Conservation (phyloP, 2,329 filamentous ascomycete genomes). For the Epichloe aotearoae region DNA sequence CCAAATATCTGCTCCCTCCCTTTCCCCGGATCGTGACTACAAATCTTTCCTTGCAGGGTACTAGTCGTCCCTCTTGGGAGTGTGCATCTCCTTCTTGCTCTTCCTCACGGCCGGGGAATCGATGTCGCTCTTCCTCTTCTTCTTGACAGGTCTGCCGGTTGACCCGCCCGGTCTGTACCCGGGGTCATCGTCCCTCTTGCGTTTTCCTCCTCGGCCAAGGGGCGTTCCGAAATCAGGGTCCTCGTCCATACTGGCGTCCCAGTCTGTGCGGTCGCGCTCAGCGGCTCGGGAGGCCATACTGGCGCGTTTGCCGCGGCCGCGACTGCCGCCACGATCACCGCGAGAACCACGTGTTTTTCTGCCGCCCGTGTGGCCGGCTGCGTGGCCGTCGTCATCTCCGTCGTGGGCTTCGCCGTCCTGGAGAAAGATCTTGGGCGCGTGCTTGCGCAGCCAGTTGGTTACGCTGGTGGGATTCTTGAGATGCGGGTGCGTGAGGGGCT, state of each 20-base stretch:
- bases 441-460: constrained; percentile 85
- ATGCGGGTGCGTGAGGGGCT: constrained; percentile 25
- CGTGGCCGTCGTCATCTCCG: constrained; percentile 26
- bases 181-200: constrained; percentile 46
- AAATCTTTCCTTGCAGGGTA: no score
- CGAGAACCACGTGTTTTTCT: constrained; percentile 20
- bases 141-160: constrained; percentile 38
- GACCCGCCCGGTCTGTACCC: constrained; percentile 48
- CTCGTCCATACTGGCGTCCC: constrained; percentile 28
- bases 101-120: constrained; percentile 23
- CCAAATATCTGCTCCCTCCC: no score
- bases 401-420: constrained; percentile 47
- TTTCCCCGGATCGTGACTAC: no score
- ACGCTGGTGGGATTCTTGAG: constrained; percentile 73
- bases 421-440: constrained; percentile 74
- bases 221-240: constrained; percentile 20
- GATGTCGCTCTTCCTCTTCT: constrained; percentile 44
- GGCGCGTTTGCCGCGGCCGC: constrained; percentile 23
- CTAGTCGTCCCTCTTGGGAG: constrained; percentile 9
- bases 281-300: constrained; percentile 12
- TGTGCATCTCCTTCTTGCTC: constrained; percentile 21
- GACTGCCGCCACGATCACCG: constrained; percentile 17
- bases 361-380: constrained; percentile 14
- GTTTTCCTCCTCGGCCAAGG: constrained; percentile 24
- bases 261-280: constrained; percentile 14